Evolutionary conservation across 805 yeast species (phyloP).

Genomic region (Isabelozyma heimii): DNA sequence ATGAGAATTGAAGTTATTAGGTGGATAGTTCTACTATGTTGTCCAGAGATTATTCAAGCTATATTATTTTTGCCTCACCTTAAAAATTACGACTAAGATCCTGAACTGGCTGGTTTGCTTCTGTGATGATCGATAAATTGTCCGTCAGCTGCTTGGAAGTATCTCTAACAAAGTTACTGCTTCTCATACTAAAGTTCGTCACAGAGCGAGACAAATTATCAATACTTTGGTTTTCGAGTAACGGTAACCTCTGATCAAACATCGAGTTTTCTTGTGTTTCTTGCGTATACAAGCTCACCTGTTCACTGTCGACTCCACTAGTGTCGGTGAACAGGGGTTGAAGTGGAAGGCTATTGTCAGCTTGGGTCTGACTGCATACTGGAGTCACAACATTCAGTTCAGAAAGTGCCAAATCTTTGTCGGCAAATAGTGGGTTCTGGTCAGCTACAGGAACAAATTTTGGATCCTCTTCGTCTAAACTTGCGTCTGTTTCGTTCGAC

Average conservation of each 20-base stretch:
- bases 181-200: conserved; percentile 1
- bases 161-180: neutral
- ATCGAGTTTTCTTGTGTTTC: conserved; percentile 13
- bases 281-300: conserved; percentile 12
- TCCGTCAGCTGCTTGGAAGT: conserved; percentile 18
- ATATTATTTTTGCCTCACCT: too few species aligned
- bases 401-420: neutral
- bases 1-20: too few species aligned
- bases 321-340: neutral
- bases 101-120: conserved; percentile 9
- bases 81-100: conserved; percentile 22
- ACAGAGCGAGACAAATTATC: conserved; percentile 9
- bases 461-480: neutral
- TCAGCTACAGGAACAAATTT: conserved; percentile 2
- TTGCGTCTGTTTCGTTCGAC: neutral
- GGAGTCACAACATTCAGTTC: neutral
- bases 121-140: conserved; percentile 19
- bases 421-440: conserved; percentile 7
- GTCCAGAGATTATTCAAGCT: too few species aligned
- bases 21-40: too few species aligned
- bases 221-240: conserved; percentile 20
- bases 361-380: neutral
- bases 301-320: conserved; percentile 11
- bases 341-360: neutral
- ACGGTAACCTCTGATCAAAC: conserved; percentile 24